A percentile compares a stretch with the other conserved stretches of the same genome.
Evolutionary conservation across 257 asterid species (phyloP).

Genomic region (Echites panduratus): DNA sequence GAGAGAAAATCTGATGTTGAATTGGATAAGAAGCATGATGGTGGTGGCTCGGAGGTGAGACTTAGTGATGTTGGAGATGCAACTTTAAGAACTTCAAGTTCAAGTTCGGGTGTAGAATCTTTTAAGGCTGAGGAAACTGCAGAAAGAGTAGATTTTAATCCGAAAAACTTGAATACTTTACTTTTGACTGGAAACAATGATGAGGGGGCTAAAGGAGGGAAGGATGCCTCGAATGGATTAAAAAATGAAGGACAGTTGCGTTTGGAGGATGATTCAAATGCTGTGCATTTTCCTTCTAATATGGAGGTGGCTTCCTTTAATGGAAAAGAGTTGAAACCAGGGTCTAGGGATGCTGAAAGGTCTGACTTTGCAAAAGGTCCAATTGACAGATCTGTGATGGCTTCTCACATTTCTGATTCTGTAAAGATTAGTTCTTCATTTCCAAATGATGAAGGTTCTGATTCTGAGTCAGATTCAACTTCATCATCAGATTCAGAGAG

Average conservation of each 20-base stretch:
- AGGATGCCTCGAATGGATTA: constrained; percentile 29
- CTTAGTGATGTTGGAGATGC: constrained; percentile 34
- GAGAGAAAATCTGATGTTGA: constrained; percentile 39
- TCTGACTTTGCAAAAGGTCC: constrained; percentile 23
- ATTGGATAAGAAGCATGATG: constrained; percentile 37
- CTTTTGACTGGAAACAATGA: constrained; percentile 20
- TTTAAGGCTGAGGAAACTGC: constrained; percentile 31
- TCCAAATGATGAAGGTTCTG: constrained; percentile 63
- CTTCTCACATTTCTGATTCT: constrained; percentile 37
- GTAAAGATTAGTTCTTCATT: constrained; percentile 47
- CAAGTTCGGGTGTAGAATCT: constrained; percentile 27
- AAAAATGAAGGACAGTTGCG: constrained; percentile 31
- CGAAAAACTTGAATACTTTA: constrained; percentile 19
- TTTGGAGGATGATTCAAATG: constrained; percentile 20
- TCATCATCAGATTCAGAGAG: constrained; percentile 85
- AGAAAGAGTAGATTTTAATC: constrained; percentile 34
- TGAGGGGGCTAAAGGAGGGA: constrained; percentile 24
- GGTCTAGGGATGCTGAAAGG: constrained; percentile 28
- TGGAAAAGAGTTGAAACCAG: constrained; percentile 33
- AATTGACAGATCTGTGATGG: constrained; percentile 30
- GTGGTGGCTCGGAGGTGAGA: constrained; percentile 38
- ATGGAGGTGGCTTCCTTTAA: constrained; percentile 28
- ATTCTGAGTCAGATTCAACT: constrained; percentile 61
- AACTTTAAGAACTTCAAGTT: constrained; percentile 35
- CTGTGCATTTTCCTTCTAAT: constrained; percentile 5